phyloP scores from a whole-genome alignment of 306 rosid genomes.

The Carpinus fangiana region DNA sequence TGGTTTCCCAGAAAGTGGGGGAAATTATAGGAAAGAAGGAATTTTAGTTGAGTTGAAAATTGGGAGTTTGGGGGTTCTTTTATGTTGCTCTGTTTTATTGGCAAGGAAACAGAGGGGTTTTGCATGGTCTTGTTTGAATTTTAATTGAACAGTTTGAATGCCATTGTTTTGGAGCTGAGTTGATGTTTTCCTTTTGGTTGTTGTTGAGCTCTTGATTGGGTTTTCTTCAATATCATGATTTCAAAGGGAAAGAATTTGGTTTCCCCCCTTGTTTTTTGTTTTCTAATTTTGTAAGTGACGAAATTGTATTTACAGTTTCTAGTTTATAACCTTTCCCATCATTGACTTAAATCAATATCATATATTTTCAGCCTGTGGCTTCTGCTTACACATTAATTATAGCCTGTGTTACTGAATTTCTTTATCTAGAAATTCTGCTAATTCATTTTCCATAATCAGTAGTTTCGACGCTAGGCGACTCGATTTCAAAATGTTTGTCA shows the following conservation, averaged over 20 bases:
- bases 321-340: not conserved
- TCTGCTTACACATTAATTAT: not conserved
- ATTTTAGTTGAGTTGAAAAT: not conserved
- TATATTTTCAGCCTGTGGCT: not conserved
- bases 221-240: not conserved
- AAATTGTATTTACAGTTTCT: not conserved
- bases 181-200: not conserved
- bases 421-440: not conserved
- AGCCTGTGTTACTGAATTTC: not conserved
- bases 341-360: not conserved
- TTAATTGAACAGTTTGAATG: not conserved
- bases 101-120: not conserved
- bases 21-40: not conserved
- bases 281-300: not conserved
- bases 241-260: not conserved
- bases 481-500: not conserved
- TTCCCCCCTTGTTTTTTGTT: not conserved
- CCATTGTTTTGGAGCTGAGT: constrained; percentile 1
- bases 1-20: not conserved
- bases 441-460: not conserved
- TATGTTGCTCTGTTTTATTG: not conserved
- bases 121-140: not conserved
- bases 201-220: not conserved
- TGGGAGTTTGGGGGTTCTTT: not conserved
- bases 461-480: not conserved